These are phyloP conservation scores for Clonostachys solani DNA, from an alignment of 2,329 filamentous ascomycete genomes.

Conservation along the genomic window DNA sequence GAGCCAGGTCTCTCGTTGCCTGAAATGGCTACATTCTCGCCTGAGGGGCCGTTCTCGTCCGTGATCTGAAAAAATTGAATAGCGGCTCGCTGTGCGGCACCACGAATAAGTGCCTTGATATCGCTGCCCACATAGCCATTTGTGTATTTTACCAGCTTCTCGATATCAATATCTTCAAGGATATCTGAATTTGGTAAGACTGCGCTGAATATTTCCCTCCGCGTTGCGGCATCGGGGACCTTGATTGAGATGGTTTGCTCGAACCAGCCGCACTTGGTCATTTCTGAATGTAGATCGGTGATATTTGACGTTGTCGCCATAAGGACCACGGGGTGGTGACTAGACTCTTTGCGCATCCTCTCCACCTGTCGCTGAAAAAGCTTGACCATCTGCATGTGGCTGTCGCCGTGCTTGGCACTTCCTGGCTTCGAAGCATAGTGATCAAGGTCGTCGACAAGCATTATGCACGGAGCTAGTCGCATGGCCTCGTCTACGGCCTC, in stretches of 20 bases:
- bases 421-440: conserved; percentile 71
- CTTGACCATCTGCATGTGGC: conserved; percentile 82
- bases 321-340: conserved; percentile 75
- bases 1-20: not conserved
- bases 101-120: conserved; percentile 59
- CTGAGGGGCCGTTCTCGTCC: not conserved
- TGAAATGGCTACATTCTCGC: not conserved
- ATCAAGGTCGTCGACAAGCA: conserved; percentile 93
- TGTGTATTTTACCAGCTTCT: conserved; percentile 72
- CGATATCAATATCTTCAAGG: conserved; percentile 68
- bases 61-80: not conserved
- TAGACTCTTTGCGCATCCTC: conserved; percentile 67
- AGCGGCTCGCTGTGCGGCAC: conserved; percentile 33
- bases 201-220: conserved; percentile 73
- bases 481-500: conserved; percentile 70
- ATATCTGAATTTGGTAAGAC: conserved; percentile 64
- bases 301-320: conserved; percentile 88
- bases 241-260: conserved; percentile 82
- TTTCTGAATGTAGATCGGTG: conserved; percentile 76
- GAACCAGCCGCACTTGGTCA: conserved; percentile 72
- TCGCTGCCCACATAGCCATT: conserved; percentile 94
- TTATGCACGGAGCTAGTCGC: conserved; percentile 76
- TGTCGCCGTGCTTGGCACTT: conserved; percentile 78
- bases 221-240: conserved; percentile 74
- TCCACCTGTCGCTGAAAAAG: conserved; percentile 87